Evolutionary conservation across 495 filamentous ascomycete genomes (phyloP), one percentile per base, ranked within the genome.

Genomic region (Tuber microsphaerosporum): DNA sequence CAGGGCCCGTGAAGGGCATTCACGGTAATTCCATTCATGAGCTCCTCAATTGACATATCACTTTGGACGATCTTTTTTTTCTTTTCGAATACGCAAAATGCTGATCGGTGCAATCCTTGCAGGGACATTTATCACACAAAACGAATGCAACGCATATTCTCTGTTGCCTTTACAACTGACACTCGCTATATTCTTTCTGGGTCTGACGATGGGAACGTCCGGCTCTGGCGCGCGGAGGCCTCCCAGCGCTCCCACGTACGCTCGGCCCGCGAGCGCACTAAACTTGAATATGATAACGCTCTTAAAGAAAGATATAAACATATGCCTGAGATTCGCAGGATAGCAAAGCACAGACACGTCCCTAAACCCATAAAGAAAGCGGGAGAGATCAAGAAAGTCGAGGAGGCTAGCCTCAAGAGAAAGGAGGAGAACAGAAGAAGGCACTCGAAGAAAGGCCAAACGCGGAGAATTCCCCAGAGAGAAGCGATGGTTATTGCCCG

Each of bases 351-450:
- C 84, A 88, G 94, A 75, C 94, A 97, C 85, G 84, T 97, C 78
- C 96, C 96, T 37, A 93, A 94, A 88, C 88, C 91, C 79, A 90
- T 99, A 76, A 99, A 97, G 92, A 98, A 97, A 89, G 95, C 96
- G 17, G 90, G 89, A 71, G 94, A 97, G 85, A 99, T 99, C 83
- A 99, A 99, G 89, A 86, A 86, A 75, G 93, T 96, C 81, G 96
- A 98, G 85, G 85, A 97, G 75, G 87, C 87, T 82, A 88, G 92
- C 45, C 91, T 97, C 77, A 97, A 95, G 89, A 87, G 93, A 84
- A 91, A 89, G 82, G 91, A 93, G 81, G 96, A 99, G 86, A 99
- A 98, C 84, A 91, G 95, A 86, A 87, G 96, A 81, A 95, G 91
- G 85, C 94, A 98, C 85, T 91, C 88, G 56, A 92, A 89, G 86